A percentile compares a stretch with the other conserved stretches of the same genome.
phyloP scores from a whole-genome alignment of 495 filamentous ascomycete genomes.

The Parathielavia appendiculata region DNA sequence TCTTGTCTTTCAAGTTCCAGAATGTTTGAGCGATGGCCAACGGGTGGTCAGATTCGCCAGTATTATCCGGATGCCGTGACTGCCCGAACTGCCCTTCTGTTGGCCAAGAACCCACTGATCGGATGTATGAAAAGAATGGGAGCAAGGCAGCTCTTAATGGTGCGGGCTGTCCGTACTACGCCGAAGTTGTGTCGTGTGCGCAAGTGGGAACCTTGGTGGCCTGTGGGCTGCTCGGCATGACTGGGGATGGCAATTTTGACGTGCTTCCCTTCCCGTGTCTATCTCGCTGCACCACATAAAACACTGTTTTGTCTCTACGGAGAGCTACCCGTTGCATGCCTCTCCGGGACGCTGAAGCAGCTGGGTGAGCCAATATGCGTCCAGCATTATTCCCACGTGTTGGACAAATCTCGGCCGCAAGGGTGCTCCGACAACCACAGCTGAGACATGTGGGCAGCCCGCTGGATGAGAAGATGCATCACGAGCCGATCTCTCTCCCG shows the following conservation, averaged over 20 bases:
- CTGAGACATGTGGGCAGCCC: slow-evolving; percentile 15
- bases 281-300: not conserved
- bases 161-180: not conserved
- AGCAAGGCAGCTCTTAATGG: not conserved
- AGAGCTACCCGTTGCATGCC: not conserved
- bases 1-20: slow-evolving; percentile 9
- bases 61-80: slow-evolving; percentile 19
- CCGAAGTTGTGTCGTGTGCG: not conserved
- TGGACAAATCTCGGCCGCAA: not conserved
- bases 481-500: not conserved
- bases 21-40: slow-evolving; percentile 20
- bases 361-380: slow-evolving; percentile 26
- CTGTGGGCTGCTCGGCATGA: not conserved
- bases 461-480: slow-evolving; percentile 5
- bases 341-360: slow-evolving; percentile 14
- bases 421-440: not conserved
- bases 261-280: not conserved
- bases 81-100: not conserved
- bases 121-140: not conserved
- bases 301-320: not conserved
- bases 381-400: slow-evolving; percentile 32
- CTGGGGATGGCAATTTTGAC: not conserved
- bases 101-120: not conserved
- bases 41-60: slow-evolving; percentile 13
- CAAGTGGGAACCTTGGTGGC: not conserved